Percentiles rank a stretch among this genome's conserved stretches.
Conservation (phyloP, 1,284 basidiomycete species). For the Cryptococcus amylolentus region DNA sequence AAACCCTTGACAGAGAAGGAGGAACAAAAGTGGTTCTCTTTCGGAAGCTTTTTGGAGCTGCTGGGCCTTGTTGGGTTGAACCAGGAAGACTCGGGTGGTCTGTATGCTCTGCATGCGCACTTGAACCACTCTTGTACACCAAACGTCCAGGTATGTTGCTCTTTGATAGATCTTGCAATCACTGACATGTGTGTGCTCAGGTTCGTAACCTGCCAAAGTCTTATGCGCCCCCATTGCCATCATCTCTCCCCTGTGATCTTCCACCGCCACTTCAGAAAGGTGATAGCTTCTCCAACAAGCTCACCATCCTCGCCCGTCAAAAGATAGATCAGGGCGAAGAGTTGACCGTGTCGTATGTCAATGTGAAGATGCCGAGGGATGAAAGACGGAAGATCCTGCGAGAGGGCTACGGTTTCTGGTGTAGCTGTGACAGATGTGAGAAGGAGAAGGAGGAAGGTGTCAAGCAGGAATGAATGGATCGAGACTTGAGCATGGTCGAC, state of each 20-base stretch:
- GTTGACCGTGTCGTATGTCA: conserved; percentile 68
- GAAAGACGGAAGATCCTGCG: conserved; percentile 60
- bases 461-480: no score
- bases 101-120: conserved; percentile 81
- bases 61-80: conserved; percentile 83
- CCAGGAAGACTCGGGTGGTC: conserved; percentile 77
- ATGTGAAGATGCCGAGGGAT: conserved; percentile 58
- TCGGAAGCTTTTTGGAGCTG: conserved; percentile 66
- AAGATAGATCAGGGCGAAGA: conserved; percentile 70
- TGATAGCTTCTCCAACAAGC: conserved; percentile 37
- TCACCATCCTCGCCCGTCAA: conserved; percentile 60
- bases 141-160: conserved; percentile 60
- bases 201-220: conserved; percentile 41
- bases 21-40: conserved; percentile 63
- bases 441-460: conserved; percentile 45
- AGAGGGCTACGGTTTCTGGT: conserved; percentile 72
- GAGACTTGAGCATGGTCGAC: no score
- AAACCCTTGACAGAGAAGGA: conserved; percentile 56
- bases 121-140: conserved; percentile 79
- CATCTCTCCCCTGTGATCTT: conserved; percentile 58
- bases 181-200: conserved; percentile 11
- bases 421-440: conserved; percentile 64
- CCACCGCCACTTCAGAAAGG: conserved; percentile 52
- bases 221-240: conserved; percentile 59
- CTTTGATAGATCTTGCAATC: not conserved